A percentile compares a stretch with the other conserved stretches of the same genome.
phyloP scores from a whole-genome alignment of 1,139 yeast genomes.

The Taphrina populina region DNA sequence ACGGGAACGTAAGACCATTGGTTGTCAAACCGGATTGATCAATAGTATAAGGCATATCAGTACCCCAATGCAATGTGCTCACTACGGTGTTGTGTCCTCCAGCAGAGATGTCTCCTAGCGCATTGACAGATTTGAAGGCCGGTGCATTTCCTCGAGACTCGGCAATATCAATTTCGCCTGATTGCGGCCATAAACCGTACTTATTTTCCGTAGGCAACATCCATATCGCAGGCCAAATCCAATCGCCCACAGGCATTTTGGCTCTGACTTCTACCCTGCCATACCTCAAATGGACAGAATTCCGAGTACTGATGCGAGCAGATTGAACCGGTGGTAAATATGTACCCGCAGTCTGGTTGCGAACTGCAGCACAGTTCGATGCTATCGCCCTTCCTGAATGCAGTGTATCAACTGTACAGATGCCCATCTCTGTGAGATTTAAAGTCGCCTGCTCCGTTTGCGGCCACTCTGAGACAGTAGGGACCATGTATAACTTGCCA shows the following conservation, averaged over 20 bases:
- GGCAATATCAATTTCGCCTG: constrained; percentile 39
- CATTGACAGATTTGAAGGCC: constrained; percentile 34
- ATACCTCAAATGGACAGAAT: constrained; percentile 29
- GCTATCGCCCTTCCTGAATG: constrained; percentile 4
- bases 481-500: constrained; percentile 36
- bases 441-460: constrained; percentile 36
- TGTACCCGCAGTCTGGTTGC: constrained; percentile 32
- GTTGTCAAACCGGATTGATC: constrained; percentile 36
- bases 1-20: constrained; percentile 31
- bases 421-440: constrained; percentile 36
- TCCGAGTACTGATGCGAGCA: constrained; percentile 37
- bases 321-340: constrained; percentile 38
- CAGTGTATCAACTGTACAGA: constrained; percentile 33
- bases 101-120: neutral
- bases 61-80: constrained; percentile 39
- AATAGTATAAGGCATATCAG: constrained; percentile 16
- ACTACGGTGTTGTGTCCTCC: constrained; percentile 35
- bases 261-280: constrained; percentile 39
- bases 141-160: constrained; percentile 39
- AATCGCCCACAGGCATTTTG: constrained; percentile 38
- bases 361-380: constrained; percentile 34
- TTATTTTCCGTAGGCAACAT: constrained; percentile 37
- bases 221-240: constrained; percentile 40
- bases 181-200: constrained; percentile 39
- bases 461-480: constrained; percentile 36